Percentiles rank a stretch among this genome's conserved stretches.
Conservation (phyloP, 805 yeast genomes). For the Ogataea kodamae region DNA sequence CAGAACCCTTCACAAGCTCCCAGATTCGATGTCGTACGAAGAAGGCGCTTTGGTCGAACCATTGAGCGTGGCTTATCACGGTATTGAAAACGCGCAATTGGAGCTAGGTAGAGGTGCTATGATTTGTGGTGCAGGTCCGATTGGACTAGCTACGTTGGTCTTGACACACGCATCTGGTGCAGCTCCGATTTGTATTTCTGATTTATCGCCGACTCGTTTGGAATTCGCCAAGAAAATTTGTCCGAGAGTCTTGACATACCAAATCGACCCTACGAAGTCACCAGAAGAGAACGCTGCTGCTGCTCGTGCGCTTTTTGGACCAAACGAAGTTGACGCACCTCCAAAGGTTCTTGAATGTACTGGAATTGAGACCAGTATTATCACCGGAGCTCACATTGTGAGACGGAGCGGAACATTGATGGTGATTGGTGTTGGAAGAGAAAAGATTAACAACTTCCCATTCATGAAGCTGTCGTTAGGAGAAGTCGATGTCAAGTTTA, state of each 20-base stretch:
- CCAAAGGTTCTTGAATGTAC: conserved; percentile 51
- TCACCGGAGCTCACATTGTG: conserved; percentile 43
- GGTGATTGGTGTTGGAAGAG: conserved; percentile 52
- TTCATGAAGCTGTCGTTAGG: conserved; percentile 53
- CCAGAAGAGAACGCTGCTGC: conserved; percentile 38
- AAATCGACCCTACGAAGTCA: conserved; percentile 33
- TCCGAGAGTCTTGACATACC: conserved; percentile 45
- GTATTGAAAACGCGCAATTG: conserved; percentile 44
- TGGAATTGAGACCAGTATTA: conserved; percentile 47
- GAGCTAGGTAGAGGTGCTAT: conserved; percentile 46
- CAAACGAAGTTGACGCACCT: conserved; percentile 37
- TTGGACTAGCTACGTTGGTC: conserved; percentile 47
- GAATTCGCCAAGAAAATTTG: conserved; percentile 44
- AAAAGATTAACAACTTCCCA: conserved; percentile 44
- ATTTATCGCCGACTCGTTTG: conserved; percentile 42
- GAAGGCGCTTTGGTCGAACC: conserved; percentile 59
- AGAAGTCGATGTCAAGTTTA: conserved; percentile 48
- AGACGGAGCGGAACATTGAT: conserved; percentile 46
- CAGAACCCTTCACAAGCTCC: conserved; percentile 36
- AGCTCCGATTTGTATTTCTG: conserved; percentile 49
- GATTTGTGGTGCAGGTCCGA: conserved; percentile 59
- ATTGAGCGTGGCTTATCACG: conserved; percentile 50
- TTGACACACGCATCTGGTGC: conserved; percentile 53
- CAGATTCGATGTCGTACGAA: conserved; percentile 42
- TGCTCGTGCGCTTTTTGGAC: conserved; percentile 36